Evolutionary conservation across 2,329 filamentous ascomycete genomes (phyloP), one percentile per base, ranked within the genome.

Genomic region (Fusarium xyrophilum): DNA sequence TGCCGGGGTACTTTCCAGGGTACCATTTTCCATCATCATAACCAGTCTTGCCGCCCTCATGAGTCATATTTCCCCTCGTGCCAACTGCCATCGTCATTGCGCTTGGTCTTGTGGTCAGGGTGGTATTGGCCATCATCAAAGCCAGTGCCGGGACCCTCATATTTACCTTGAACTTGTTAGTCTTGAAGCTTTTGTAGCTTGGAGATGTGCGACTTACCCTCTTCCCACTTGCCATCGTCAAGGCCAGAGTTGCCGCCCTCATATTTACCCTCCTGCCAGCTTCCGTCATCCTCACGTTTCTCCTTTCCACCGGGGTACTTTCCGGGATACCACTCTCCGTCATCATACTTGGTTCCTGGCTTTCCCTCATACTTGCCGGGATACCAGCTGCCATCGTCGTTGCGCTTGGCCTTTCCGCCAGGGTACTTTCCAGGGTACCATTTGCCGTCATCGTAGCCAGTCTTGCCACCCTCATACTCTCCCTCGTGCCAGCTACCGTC

Each of bases 351-450:
- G 6, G 43, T 61, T 7, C 25, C 19, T 13, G 36, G 42, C 48
- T 19, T 35, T 11, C 57, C 64, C 12, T 68, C 65, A 4, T 68
- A 68, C 23, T 68, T 68, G 5, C 64, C 65, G 3, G 36, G 36
- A 3, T 52, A 9, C 54, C 47, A 62, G 2, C 6, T 61, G 0
- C 57, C 47, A n/a, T 61, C 51, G 3, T 44, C 51, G 13, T 38
- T 13, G 5, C 58, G 59, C 58, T 57, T 63, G 6, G 10, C 35
- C 36, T 57, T 57, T 21, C 48, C 50, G 3, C 63, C 63, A 13
- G 69, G 68, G 14, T 71, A 71, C 40, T 71, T 71, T 30, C 66
- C 66, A 5, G 52, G 62, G 4, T 60, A 52, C 65, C 65, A 68
- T n/a, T 56, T 64, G 1, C 65, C 65, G 14, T 68, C 54, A 27